phyloP scores from a whole-genome alignment of 768 basidiomycete genomes.

The Tulasnella calospora region DNA sequence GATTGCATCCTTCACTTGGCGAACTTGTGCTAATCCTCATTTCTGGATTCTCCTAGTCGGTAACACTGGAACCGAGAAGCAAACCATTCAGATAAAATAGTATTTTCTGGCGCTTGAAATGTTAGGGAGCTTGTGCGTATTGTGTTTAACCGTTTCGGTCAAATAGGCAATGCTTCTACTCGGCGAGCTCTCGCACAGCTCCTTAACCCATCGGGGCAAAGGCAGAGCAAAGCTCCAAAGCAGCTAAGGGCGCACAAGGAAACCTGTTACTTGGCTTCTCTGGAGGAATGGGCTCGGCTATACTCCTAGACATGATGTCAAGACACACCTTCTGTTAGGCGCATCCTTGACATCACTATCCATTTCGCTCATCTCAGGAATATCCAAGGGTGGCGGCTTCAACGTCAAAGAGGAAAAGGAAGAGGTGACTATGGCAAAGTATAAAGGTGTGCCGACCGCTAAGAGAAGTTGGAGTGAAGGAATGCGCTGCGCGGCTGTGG shows the following conservation, averaged over 20 bases:
- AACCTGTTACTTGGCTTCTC: conserved; percentile 61
- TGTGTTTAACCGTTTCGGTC: not conserved
- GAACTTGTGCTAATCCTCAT: not conserved
- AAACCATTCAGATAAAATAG: conserved; percentile 3
- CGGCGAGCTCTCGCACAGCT: conserved; percentile 18
- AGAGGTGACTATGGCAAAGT: conserved; percentile 55
- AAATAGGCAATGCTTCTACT: conserved; percentile 19
- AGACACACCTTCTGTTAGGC: conserved; percentile 74
- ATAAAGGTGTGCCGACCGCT: conserved; percentile 63
- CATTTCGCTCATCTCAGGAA: conserved; percentile 63
- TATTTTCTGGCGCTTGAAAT: not conserved
- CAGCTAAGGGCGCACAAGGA: not conserved
- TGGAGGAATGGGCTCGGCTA: conserved; percentile 72
- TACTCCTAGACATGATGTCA: conserved; percentile 64
- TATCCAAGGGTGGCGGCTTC: conserved; percentile 74
- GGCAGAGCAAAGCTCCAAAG: not conserved
- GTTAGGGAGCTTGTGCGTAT: not conserved
- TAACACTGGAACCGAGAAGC: conserved; percentile 20
- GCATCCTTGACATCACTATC: conserved; percentile 76
- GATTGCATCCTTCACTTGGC: not conserved
- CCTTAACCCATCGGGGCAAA: not conserved
- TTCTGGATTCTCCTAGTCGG: not conserved
- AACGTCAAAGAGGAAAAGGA: conserved; percentile 60
- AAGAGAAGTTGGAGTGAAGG: conserved; percentile 69
- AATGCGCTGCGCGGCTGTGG: conserved; percentile 72